phyloP scores from a whole-genome alignment of 257 asterid genomes.

The Solanum chaucha region DNA sequence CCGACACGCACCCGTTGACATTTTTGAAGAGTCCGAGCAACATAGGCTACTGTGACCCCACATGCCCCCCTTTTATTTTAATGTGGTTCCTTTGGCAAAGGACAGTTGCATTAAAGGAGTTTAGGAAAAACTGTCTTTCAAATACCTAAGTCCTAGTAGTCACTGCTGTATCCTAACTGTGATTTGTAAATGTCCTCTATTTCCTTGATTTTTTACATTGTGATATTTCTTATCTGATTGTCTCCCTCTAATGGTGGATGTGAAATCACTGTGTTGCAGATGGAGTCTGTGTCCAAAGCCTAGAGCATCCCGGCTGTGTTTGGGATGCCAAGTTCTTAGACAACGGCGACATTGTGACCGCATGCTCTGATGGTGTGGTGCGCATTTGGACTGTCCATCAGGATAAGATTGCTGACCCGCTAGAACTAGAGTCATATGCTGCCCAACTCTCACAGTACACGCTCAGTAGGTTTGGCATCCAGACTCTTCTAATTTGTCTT shows the following conservation, averaged over 20 bases:
- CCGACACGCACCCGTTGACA: no score
- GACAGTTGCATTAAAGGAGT: not conserved
- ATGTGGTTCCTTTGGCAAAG: not conserved
- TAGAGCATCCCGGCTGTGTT: conserved; percentile 98
- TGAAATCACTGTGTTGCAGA: conserved; percentile 39
- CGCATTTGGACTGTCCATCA: conserved; percentile 80
- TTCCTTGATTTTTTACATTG: not conserved
- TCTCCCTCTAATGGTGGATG: conserved; percentile 6
- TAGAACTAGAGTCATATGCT: conserved; percentile 58
- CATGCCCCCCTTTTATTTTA: not conserved
- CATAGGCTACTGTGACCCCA: not conserved
- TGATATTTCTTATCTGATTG: conserved; percentile 1
- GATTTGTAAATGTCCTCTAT: not conserved
- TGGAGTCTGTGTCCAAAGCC: conserved; percentile 88
- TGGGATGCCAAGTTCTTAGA: conserved; percentile 96
- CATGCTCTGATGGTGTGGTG: conserved; percentile 94
- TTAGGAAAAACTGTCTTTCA: not conserved
- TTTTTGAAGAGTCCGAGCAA: no score
- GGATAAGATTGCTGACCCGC: conserved; percentile 59
- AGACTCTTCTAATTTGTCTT: conserved; percentile 8
- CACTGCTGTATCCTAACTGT: not conserved
- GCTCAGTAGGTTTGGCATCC: conserved; percentile 58
- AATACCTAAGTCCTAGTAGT: not conserved
- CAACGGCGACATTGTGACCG: conserved; percentile 86
- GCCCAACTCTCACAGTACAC: conserved; percentile 66